Percentiles rank a stretch among this genome's conserved stretches.
These are phyloP conservation scores for Noccaea bulbosa DNA, from an alignment of 345 rosid species.

Conservation along the genomic window DNA sequence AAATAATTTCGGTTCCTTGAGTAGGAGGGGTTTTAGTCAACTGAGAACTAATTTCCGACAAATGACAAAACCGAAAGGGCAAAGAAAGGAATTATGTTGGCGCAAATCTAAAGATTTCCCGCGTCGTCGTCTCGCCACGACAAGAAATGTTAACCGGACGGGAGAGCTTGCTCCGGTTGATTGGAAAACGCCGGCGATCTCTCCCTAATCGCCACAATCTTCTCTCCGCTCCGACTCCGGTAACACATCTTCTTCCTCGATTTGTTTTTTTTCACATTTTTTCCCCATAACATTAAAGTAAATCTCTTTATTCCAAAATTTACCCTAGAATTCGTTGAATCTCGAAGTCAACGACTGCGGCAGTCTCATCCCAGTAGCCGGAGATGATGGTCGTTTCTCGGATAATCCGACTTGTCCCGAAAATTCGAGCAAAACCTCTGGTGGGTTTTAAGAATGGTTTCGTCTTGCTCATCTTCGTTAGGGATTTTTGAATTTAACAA, in stretches of 20 bases:
- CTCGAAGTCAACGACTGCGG: constrained; percentile 42
- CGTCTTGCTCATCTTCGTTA: constrained; percentile 6
- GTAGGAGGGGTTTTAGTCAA: too few species aligned
- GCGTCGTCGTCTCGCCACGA: constrained; percentile 29
- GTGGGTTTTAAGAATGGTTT: constrained; percentile 40
- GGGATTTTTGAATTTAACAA: constrained; percentile 13
- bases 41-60: not conserved
- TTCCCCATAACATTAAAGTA: not conserved
- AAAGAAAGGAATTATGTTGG: not conserved
- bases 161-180: constrained; percentile 70
- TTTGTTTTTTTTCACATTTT: not conserved
- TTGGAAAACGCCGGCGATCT: constrained; percentile 73
- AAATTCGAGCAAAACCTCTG: constrained; percentile 52
- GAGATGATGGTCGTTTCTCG: constrained; percentile 1
- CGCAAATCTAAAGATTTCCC: constrained; percentile 31
- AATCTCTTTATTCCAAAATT: not conserved
- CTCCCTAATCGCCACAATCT: constrained; percentile 64
- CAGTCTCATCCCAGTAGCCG: constrained; percentile 15
- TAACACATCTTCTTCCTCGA: constrained; percentile 17
- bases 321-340: constrained; percentile 49
- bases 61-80: constrained; percentile 21
- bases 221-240: constrained; percentile 56
- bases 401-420: constrained; percentile 50
- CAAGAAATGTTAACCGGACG: constrained; percentile 66
- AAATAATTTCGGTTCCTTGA: too few species aligned